phyloP scores from a whole-genome alignment of 2,329 filamentous ascomycete species.

The Trichoderma lentiforme region DNA sequence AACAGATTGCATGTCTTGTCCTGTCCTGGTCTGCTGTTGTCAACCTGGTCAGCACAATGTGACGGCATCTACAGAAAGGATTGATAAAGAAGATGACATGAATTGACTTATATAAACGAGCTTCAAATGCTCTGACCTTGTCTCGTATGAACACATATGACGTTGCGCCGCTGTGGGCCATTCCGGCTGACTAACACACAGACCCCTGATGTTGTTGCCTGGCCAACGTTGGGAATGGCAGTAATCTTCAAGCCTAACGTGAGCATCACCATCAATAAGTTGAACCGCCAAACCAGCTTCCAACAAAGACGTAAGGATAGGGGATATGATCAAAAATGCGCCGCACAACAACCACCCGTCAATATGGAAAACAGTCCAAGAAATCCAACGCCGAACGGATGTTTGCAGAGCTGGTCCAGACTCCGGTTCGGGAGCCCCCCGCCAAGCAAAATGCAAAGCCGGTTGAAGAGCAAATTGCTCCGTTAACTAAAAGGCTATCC shows the following conservation, averaged over 20 bases:
- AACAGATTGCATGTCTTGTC: neutral
- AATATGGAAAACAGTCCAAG: slow-evolving; percentile 50
- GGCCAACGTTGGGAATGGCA: slow-evolving; percentile 23
- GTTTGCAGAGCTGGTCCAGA: slow-evolving; percentile 51
- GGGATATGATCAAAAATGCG: slow-evolving; percentile 39
- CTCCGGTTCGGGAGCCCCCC: slow-evolving; percentile 39
- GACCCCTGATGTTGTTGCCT: slow-evolving; percentile 22
- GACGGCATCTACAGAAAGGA: neutral
- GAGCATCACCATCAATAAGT: neutral
- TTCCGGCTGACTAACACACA: slow-evolving; percentile 3
- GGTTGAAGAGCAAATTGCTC: slow-evolving; percentile 29
- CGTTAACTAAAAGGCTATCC: slow-evolving; percentile 36
- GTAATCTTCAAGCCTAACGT: slow-evolving; percentile 16
- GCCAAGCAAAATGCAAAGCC: slow-evolving; percentile 18
- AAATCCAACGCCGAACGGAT: slow-evolving; percentile 46
- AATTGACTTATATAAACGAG: neutral
- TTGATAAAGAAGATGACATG: neutral
- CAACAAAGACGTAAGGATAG: neutral
- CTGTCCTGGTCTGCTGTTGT: neutral
- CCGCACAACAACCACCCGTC: slow-evolving; percentile 41
- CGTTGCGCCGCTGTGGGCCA: neutral
- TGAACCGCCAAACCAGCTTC: neutral
- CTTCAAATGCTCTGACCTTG: neutral
- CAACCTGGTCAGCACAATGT: neutral
- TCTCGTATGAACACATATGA: slow-evolving; percentile 4